phyloP scores from a whole-genome alignment of 2,329 filamentous ascomycete genomes.

The Davidsoniella eucalypti region DNA sequence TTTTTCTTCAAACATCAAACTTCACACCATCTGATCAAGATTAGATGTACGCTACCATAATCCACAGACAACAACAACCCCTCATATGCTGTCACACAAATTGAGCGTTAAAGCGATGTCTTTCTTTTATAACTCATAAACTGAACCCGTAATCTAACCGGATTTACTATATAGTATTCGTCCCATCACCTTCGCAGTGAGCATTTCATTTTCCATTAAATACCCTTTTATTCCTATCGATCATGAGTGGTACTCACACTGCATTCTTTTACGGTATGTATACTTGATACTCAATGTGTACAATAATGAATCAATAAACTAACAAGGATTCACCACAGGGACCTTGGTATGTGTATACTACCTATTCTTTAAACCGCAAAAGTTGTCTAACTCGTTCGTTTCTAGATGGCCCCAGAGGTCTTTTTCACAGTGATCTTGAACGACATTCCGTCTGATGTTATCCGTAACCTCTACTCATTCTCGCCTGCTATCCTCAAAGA shows the following conservation, averaged over 20 bases:
- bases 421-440: constrained; percentile 75
- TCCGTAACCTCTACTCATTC: constrained; percentile 42
- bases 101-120: too few relatives aligned
- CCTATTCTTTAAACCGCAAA: not conserved
- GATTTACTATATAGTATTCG: too few relatives aligned
- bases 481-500: constrained; percentile 59
- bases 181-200: too few relatives aligned
- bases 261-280: constrained; percentile 26
- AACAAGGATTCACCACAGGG: constrained; percentile 15
- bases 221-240: not conserved
- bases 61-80: too few relatives aligned
- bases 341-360: constrained; percentile 20
- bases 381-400: not conserved
- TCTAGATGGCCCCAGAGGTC: constrained; percentile 64
- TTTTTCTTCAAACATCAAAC: too few relatives aligned
- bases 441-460: constrained; percentile 28
- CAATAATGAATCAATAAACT: not conserved
- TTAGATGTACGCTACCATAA: too few relatives aligned
- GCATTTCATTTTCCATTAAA: too few relatives aligned
- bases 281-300: not conserved
- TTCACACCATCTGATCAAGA: too few relatives aligned
- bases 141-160: too few relatives aligned
- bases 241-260: constrained; percentile 9
- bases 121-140: too few relatives aligned
- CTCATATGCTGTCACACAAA: too few relatives aligned